Evolutionary conservation across 2,329 filamentous ascomycete genomes (phyloP).

Genomic region (Aureobasidium sp.): DNA sequence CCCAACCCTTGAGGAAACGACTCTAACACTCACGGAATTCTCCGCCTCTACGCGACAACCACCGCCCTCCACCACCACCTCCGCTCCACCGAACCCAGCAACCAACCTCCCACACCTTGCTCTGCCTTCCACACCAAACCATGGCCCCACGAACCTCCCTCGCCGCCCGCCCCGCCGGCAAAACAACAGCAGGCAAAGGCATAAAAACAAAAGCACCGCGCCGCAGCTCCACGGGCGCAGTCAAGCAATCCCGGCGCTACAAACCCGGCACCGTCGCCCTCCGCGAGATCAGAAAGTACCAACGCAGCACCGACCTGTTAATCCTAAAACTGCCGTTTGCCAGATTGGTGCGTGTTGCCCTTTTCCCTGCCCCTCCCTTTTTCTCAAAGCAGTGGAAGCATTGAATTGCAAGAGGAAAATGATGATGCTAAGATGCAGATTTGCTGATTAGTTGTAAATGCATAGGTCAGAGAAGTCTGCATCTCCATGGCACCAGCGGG

Average conservation of each 20-base stretch:
- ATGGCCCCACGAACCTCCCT: conserved; percentile 4
- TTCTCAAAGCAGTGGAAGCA: background rate
- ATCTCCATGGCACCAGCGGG: conserved; percentile 78
- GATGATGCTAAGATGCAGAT: no score
- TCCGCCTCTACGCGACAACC: no score
- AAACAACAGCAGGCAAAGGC: conserved; percentile 18
- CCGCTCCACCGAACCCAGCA: background rate
- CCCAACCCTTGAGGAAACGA: background rate
- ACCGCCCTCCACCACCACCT: background rate
- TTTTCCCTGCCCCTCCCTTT: background rate
- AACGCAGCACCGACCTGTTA: conserved; percentile 92
- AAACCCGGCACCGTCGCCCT: conserved; percentile 78
- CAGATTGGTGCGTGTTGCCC: conserved; percentile 59
- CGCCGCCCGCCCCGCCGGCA: conserved; percentile 22
- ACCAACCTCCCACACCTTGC: background rate
- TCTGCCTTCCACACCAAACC: background rate
- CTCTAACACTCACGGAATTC: no score
- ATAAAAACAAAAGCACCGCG: conserved; percentile 12
- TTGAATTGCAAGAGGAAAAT: no score
- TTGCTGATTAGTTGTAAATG: background rate
- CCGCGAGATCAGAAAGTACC: conserved; percentile 96
- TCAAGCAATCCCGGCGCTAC: conserved; percentile 34
- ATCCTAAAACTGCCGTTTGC: conserved; percentile 98
- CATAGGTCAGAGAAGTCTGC: conserved; percentile 76
- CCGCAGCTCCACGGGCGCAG: background rate